A percentile compares a stretch with the other conserved stretches of the same genome.
Evolutionary conservation across 164 flowering plant species (phyloP).

Genomic region (grape (Vitis vinifera)): ASM3070453v1 NC_081817.1:5603001-5603500

Average conservation of each 20-base stretch:
- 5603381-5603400: too few relatives aligned
- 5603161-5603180: background rate
- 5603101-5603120: conserved; percentile 36
- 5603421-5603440: too few relatives aligned
- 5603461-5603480: too few relatives aligned
- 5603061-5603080: conserved; percentile 28
- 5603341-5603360: too few relatives aligned
- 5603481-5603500: too few relatives aligned
- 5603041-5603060: conserved; percentile 32
- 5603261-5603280: too few relatives aligned
- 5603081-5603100: conserved; percentile 34
- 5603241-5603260: too few relatives aligned
- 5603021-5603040: conserved; percentile 49
- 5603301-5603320: background rate
- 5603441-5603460: too few relatives aligned
- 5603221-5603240: too few relatives aligned
- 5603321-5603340: background rate
- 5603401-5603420: too few relatives aligned
- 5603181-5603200: background rate
- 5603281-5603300: background rate
- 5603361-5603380: too few relatives aligned
- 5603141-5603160: background rate
- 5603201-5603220: too few relatives aligned
- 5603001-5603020: conserved; percentile 46
- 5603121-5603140: conserved; percentile 53